phyloP scores from a whole-genome alignment of 129 eudicot genomes.

The Glebionis coronaria region DNA sequence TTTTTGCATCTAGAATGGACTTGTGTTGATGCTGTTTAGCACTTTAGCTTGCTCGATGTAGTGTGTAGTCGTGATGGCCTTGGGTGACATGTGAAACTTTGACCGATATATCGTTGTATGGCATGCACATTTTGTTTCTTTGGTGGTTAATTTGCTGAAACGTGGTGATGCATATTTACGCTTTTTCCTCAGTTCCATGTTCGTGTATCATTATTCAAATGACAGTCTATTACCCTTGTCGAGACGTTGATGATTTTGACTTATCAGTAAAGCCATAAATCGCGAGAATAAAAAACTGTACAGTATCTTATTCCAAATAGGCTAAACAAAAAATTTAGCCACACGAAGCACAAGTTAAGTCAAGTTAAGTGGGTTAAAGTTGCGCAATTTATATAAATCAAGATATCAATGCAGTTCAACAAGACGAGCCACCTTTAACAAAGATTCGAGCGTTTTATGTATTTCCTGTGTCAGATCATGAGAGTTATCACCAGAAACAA shows the following conservation, averaged over 20 bases:
- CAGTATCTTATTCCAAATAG: too few relatives aligned
- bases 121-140: not conserved
- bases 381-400: not conserved
- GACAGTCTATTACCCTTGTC: not conserved
- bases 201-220: not conserved
- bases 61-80: too few relatives aligned
- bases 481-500: conserved; percentile 38
- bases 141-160: not conserved
- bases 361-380: too few relatives aligned
- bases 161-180: not conserved
- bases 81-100: not conserved
- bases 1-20: too few relatives aligned
- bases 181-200: not conserved
- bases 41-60: not conserved
- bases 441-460: conserved; percentile 33
- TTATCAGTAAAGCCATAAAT: too few relatives aligned
- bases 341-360: too few relatives aligned
- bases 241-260: too few relatives aligned
- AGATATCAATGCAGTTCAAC: not conserved
- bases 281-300: too few relatives aligned
- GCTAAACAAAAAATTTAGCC: not conserved
- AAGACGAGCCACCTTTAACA: conserved; percentile 15
- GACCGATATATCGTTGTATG: not conserved
- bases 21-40: conserved; percentile 8
- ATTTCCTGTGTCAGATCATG: conserved; percentile 37